phyloP scores from a whole-genome alignment of 306 rosid species.

The Pachyrhizus erosus region DNA sequence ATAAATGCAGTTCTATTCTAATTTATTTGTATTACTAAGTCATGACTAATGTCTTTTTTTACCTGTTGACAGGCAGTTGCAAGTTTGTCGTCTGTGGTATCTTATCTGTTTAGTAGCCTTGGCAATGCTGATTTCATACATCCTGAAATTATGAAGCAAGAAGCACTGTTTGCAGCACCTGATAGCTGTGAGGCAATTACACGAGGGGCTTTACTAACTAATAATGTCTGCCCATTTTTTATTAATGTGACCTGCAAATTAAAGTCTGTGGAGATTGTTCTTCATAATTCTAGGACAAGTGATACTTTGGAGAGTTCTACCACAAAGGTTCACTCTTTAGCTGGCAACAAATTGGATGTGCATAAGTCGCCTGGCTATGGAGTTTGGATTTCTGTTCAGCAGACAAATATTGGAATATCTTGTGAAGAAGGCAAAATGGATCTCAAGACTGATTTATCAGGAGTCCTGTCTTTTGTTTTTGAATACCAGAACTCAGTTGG shows the following conservation, averaged over 20 bases:
- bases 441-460: constrained; percentile 57
- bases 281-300: constrained; percentile 68
- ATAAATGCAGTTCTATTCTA: constrained; percentile 13
- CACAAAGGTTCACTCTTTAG: constrained; percentile 43
- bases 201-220: constrained; percentile 45
- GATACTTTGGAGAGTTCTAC: constrained; percentile 45
- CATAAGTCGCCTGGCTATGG: constrained; percentile 68
- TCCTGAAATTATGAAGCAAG: constrained; percentile 55
- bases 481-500: constrained; percentile 54
- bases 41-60: constrained; percentile 48
- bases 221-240: constrained; percentile 46
- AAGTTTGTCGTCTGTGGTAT: constrained; percentile 57
- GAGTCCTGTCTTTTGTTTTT: constrained; percentile 57
- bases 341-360: constrained; percentile 52
- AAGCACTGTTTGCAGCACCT: constrained; percentile 44
- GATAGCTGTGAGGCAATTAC: constrained; percentile 47
- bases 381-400: constrained; percentile 71
- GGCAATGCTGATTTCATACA: constrained; percentile 46
- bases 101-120: constrained; percentile 48
- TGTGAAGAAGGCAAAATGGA: constrained; percentile 69
- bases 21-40: constrained; percentile 33
- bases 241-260: constrained; percentile 60
- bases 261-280: constrained; percentile 61
- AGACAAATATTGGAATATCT: constrained; percentile 57
- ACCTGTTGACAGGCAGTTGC: constrained; percentile 64